Evolutionary conservation across 2,329 filamentous ascomycete genomes (phyloP).

Genomic region (Thyridium curvatum): DNA sequence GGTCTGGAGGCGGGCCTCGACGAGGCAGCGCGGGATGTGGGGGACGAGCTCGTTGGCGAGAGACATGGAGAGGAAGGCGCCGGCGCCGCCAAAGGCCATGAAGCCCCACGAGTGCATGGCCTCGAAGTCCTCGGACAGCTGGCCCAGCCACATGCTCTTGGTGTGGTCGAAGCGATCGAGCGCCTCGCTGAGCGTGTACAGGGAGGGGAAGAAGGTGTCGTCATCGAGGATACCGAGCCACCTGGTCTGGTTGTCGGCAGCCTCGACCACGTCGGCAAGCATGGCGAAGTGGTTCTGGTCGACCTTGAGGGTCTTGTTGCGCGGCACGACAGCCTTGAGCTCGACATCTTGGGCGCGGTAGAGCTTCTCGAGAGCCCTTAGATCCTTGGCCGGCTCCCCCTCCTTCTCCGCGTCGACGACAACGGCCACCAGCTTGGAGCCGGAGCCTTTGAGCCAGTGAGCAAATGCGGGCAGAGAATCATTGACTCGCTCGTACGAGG

Average conservation of each 20-base stretch:
- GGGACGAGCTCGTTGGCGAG: slow-evolving; percentile 40
- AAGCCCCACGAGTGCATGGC: slow-evolving; percentile 46
- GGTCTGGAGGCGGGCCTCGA: slow-evolving; percentile 27
- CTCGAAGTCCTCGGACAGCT: slow-evolving; percentile 48
- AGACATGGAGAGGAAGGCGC: slow-evolving; percentile 49
- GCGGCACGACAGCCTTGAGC: slow-evolving; percentile 15
- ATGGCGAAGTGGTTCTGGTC: slow-evolving; percentile 54
- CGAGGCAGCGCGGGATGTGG: slow-evolving; percentile 41
- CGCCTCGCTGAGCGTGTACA: slow-evolving; percentile 40
- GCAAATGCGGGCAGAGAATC: slow-evolving; percentile 44
- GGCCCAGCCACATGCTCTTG: slow-evolving; percentile 46
- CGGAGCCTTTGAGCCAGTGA: slow-evolving; percentile 48
- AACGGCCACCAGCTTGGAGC: slow-evolving; percentile 43
- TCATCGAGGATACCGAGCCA: slow-evolving; percentile 57
- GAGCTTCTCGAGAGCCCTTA: slow-evolving; percentile 21
- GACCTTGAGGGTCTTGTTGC: slow-evolving; percentile 27
- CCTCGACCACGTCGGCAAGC: slow-evolving; percentile 39
- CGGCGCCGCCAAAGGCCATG: slow-evolving; percentile 57
- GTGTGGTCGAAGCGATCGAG: slow-evolving; percentile 42
- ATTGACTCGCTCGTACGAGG: slow-evolving; percentile 41
- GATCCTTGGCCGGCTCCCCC: slow-evolving; percentile 6
- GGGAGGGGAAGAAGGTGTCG: slow-evolving; percentile 56
- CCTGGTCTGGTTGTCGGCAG: slow-evolving; percentile 34
- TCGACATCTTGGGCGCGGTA: slow-evolving; percentile 21
- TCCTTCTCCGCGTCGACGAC: slow-evolving; percentile 34